Base-by-base conservation (phyloP, 345 rosid genomes). In the Brassica carinata region DNA sequence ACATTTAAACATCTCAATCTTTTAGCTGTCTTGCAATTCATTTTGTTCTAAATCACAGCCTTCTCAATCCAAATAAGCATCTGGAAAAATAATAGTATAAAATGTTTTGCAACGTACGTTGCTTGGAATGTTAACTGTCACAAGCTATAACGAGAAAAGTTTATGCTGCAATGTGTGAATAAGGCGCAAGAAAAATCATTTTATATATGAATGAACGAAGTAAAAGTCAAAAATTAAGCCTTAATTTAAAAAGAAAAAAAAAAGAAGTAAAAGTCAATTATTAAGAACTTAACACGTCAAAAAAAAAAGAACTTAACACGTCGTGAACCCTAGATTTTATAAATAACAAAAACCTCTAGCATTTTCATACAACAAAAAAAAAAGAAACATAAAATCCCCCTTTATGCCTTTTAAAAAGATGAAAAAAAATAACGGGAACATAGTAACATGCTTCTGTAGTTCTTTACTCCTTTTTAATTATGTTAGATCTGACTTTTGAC, bases 401-500 rank as follows among this genome's bases (percentile, higher is more conserved):
- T 51, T 33, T 48, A 13, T 33, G 38, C 40, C 29, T 63, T 70
- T 29, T 51, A 13, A 23, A 17, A 76, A 57, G 11, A 67, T 36
- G 30, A 19, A 71, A 71, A 11, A 23, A 69, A 9, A 15, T 51
- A 2, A 65, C 58, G 73, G 62, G 69, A 79, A 79, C 76, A 73
- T 66, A 67, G 82, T 79, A 79, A 73, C 82, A 73, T 79, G 78
- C 69, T 66, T 48, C 18, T 45, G 62, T 23, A 33, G 10, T 30
- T 61, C 8, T 31, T 48, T 17, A 55, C 26, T n/a, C 6, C 5
- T 6, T 51, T 14, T 51, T n/a, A 57, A 57, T 67, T 15, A 19
- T 23, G 31, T 53, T 78, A 51, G 62, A 72, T 65, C 67, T 72
- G n/a, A 72, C 72, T 78, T 71, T 71, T 72, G 26, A 34, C 77